Evolutionary conservation across 2,329 filamentous ascomycete genomes (phyloP).

Genomic region (Tolypocladium endophyticum): DNA sequence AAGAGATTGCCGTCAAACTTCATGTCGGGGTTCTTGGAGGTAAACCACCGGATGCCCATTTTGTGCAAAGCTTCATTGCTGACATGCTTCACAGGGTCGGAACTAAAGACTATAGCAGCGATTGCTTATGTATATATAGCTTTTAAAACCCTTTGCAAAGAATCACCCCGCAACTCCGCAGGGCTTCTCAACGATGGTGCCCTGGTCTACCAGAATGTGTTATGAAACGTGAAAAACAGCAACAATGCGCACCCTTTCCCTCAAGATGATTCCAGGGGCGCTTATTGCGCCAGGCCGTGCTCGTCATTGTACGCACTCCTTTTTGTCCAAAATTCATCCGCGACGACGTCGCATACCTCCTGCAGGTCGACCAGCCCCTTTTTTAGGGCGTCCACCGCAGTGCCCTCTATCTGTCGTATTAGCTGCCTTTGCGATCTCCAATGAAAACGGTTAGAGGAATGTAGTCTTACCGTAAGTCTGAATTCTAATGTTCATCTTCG

Average conservation of each 20-base stretch:
- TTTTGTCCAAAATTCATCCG: conserved; percentile 73
- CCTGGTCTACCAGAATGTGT: neutral
- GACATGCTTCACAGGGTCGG: conserved; percentile 32
- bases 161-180: conserved; percentile 21
- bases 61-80: neutral
- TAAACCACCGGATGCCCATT: conserved; percentile 29
- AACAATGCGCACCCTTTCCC: neutral
- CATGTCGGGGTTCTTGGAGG: conserved; percentile 92
- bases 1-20: conserved; percentile 77
- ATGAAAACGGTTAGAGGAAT: neutral
- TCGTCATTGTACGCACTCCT: conserved; percentile 23
- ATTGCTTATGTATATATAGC: conserved; percentile 24
- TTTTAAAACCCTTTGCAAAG: conserved; percentile 7
- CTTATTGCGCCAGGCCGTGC: conserved; percentile 21
- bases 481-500: conserved; percentile 94
- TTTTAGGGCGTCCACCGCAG: conserved; percentile 73
- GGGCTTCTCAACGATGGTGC: conserved; percentile 10
- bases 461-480: conserved; percentile 76
- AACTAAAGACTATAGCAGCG: conserved; percentile 32
- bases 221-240: neutral
- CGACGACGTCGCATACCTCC: conserved; percentile 85
- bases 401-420: conserved; percentile 49
- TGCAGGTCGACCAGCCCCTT: conserved; percentile 85
- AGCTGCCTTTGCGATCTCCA: neutral
- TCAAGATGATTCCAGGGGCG: conserved; percentile 3